phyloP scores from a whole-genome alignment of 2,329 filamentous ascomycete species.

The Acrocalymma vagum region DNA sequence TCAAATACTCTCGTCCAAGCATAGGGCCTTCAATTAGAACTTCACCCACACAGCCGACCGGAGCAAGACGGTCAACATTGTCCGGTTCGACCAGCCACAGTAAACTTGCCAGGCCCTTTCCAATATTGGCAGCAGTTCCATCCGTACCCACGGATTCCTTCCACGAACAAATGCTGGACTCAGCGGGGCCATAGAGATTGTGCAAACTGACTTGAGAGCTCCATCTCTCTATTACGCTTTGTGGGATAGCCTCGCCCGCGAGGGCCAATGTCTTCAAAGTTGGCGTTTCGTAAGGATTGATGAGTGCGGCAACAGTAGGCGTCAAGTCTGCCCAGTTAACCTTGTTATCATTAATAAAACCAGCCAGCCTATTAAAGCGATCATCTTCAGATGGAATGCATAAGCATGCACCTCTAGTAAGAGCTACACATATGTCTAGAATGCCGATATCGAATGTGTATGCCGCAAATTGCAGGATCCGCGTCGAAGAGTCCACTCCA shows the following conservation, averaged over 20 bases:
- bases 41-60: constrained; percentile 47
- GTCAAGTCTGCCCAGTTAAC: constrained; percentile 50
- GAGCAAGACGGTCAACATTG: constrained; percentile 7
- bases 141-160: no score
- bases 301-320: constrained; percentile 5
- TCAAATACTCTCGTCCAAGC: constrained; percentile 31
- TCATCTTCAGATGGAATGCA: constrained; percentile 63
- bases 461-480: constrained; percentile 60
- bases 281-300: constrained; percentile 12
- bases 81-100: constrained; percentile 49
- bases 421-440: constrained; percentile 62
- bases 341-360: constrained; percentile 50
- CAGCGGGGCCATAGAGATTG: constrained; percentile 19
- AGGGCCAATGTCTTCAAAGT: constrained; percentile 11
- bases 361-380: constrained; percentile 61
- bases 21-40: constrained; percentile 65
- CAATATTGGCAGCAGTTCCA: constrained; percentile 48
- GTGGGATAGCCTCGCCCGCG: constrained; percentile 10
- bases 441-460: constrained; percentile 66
- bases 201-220: constrained; percentile 11
- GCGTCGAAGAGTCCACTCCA: constrained; percentile 27
- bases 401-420: constrained; percentile 67
- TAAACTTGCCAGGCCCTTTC: constrained; percentile 54
- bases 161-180: constrained; percentile 51
- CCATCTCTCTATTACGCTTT: constrained; percentile 30